A percentile compares a stretch with the other conserved stretches of the same genome.
These are phyloP conservation scores for Aspergillus thermomutatus DNA, from an alignment of 2,329 filamentous ascomycete genomes.

Conservation along the genomic window DNA sequence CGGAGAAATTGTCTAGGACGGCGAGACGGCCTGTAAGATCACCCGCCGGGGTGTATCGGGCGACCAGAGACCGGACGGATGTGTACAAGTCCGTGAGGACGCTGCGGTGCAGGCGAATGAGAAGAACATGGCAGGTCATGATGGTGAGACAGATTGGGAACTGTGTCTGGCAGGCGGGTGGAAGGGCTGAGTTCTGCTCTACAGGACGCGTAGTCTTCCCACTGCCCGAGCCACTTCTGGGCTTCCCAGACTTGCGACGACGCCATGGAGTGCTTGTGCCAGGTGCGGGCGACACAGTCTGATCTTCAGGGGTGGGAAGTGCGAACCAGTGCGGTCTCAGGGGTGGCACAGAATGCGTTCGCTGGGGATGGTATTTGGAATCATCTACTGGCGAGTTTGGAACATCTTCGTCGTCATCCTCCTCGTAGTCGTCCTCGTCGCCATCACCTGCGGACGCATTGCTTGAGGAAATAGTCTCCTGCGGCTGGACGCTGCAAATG, in stretches of 20 bases:
- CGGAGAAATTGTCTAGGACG: neutral
- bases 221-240: neutral
- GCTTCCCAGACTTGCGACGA: neutral
- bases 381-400: neutral
- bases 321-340: neutral
- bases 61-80: neutral
- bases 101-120: neutral
- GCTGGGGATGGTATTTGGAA: neutral
- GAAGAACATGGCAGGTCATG: slow-evolving; percentile 1
- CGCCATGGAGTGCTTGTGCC: neutral
- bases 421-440: neutral
- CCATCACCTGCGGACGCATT: neutral
- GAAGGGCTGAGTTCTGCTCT: neutral
- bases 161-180: neutral
- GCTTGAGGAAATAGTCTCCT: neutral
- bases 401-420: neutral
- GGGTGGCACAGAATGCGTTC: too few relatives aligned
- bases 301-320: neutral
- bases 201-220: neutral
- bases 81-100: neutral
- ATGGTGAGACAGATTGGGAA: slow-evolving; percentile 3
- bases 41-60: neutral
- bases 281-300: neutral
- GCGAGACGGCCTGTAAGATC: neutral
- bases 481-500: neutral